Evolutionary conservation across 495 filamentous ascomycete species (phyloP).

Genomic region (Lasiosphaeria hispida): DNA sequence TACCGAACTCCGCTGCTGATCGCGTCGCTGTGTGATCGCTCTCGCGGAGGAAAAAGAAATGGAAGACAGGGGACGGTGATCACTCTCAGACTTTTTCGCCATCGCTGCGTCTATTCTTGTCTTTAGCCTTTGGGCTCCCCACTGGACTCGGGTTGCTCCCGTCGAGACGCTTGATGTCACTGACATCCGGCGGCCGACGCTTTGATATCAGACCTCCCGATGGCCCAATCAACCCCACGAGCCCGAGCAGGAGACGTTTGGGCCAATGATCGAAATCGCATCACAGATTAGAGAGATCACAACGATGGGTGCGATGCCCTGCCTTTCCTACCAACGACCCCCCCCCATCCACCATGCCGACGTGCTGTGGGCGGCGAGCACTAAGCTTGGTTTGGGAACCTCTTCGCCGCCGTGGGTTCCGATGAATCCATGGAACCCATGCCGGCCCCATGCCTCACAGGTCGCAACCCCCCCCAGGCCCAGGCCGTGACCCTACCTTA

Average conservation of each 20-base stretch:
- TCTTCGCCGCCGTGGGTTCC: constrained; percentile 21
- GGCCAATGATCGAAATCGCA: constrained; percentile 1
- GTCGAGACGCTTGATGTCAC: constrained; percentile 11
- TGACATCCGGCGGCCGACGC: background rate
- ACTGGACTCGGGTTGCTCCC: background rate
- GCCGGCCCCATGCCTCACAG: constrained; percentile 4
- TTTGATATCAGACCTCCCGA: background rate
- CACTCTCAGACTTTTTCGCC: background rate
- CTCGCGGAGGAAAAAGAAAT: constrained; percentile 3
- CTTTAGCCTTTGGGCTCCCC: background rate
- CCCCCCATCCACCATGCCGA: background rate
- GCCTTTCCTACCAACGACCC: background rate
- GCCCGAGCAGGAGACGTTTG: background rate
- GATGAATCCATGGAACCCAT: background rate
- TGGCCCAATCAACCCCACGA: background rate
- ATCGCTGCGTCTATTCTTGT: constrained; percentile 2
- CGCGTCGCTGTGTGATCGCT: background rate
- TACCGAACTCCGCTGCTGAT: constrained; percentile 19
- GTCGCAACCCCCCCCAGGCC: background rate
- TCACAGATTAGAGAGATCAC: background rate
- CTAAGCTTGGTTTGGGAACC: constrained; percentile 24
- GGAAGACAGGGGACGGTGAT: background rate
- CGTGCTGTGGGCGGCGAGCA: background rate
- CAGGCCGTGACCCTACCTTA: background rate
- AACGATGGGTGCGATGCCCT: background rate